These are phyloP conservation scores for Trametes punicea DNA, from an alignment of 768 basidiomycete genomes.

Conservation along the genomic window DNA sequence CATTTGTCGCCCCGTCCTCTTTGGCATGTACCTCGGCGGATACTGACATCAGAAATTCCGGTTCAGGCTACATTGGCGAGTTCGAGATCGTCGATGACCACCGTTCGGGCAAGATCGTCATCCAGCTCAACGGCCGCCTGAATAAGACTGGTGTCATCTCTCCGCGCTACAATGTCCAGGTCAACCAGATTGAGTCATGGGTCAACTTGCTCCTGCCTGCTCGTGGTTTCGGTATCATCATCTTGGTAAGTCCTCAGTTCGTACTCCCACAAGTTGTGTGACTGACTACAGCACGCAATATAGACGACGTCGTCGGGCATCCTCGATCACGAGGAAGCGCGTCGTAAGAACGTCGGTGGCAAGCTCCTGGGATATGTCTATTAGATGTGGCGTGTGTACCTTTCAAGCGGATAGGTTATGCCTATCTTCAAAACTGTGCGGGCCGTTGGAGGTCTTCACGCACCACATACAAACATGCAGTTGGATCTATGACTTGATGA, in stretches of 20 bases:
- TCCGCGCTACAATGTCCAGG: conserved; percentile 97
- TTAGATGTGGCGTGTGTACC: conserved; percentile 43
- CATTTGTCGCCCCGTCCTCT: neutral
- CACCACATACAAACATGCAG: neutral
- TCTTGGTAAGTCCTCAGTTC: conserved; percentile 59
- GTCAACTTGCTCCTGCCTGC: conserved; percentile 95
- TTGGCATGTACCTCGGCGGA: neutral
- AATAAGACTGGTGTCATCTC: conserved; percentile 99
- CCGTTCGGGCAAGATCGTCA: conserved; percentile 95
- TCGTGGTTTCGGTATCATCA: conserved; percentile 95
- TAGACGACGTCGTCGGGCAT: conserved; percentile 98
- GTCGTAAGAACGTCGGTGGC: conserved; percentile 96
- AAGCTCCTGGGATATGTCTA: conserved; percentile 93
- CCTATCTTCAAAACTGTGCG: conserved; percentile 15
- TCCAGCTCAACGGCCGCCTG: conserved; percentile 96
- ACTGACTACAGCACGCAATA: neutral
- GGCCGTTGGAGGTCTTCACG: conserved; percentile 14
- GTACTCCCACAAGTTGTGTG: neutral
- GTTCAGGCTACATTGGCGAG: conserved; percentile 92
- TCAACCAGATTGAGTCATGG: conserved; percentile 91
- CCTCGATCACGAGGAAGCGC: conserved; percentile 97
- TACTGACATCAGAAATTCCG: conserved; percentile 1
- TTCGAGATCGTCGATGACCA: conserved; percentile 99
- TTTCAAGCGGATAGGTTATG: conserved; percentile 14
- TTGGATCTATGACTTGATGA: too few relatives aligned